Evolutionary conservation across 2,329 filamentous ascomycete genomes (phyloP).

Genomic region (Penicillium italicum): DNA sequence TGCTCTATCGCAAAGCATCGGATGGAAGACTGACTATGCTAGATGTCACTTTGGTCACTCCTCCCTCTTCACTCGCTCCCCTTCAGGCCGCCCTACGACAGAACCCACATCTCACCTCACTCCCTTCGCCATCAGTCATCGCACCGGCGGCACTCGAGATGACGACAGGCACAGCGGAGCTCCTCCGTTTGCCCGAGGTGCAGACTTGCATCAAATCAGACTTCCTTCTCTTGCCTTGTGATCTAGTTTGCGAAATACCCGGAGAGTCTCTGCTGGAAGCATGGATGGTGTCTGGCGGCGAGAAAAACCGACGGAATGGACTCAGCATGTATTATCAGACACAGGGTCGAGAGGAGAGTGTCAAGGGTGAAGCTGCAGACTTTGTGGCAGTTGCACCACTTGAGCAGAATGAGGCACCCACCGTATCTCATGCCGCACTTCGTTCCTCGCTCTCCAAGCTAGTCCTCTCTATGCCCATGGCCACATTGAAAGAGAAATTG

Average conservation of each 20-base stretch:
- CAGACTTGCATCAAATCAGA: conserved; percentile 74
- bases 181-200: conserved; percentile 80
- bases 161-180: conserved; percentile 83
- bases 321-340: conserved; percentile 90
- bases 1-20: not conserved
- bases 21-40: conserved; percentile 6
- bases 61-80: conserved; percentile 42
- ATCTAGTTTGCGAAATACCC: conserved; percentile 84
- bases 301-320: conserved; percentile 66
- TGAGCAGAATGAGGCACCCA: conserved; percentile 46
- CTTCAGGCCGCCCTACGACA: conserved; percentile 48
- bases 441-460: conserved; percentile 60
- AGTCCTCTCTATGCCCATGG: conserved; percentile 82
- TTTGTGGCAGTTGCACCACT: conserved; percentile 78
- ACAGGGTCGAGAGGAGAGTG: conserved; percentile 63
- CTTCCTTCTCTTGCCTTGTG: conserved; percentile 88
- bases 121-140: conserved; percentile 62
- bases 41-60: conserved; percentile 50
- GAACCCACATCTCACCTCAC: conserved; percentile 50
- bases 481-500: conserved; percentile 78
- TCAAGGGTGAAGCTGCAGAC: conserved; percentile 90
- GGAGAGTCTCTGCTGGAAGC: conserved; percentile 79
- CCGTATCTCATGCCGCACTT: conserved; percentile 1
- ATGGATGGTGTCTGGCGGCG: conserved; percentile 75
- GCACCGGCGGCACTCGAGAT: conserved; percentile 72